A percentile compares a stretch with the other conserved stretches of the same genome.
Conservation (phyloP, 192 early-diverging fungal species). For the Coemansia sp. region DNA sequence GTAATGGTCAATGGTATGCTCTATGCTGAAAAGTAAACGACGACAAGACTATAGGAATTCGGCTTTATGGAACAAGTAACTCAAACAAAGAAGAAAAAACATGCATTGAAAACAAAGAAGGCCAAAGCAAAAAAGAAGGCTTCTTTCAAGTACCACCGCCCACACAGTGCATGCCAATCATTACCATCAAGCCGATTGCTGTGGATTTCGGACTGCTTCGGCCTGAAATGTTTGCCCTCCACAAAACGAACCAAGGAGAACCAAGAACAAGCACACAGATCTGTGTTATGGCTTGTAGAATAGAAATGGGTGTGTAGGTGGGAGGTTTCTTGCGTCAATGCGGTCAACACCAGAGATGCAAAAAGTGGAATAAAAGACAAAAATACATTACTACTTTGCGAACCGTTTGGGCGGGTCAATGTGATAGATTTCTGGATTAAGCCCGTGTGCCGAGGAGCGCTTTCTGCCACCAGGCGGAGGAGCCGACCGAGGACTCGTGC, state of each 20-base stretch:
- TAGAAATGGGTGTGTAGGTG: not conserved
- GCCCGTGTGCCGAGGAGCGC: conserved; percentile 22
- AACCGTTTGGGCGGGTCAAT: conserved; percentile 39
- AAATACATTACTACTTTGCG: not conserved
- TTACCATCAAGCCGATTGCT: no score
- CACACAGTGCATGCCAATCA: no score
- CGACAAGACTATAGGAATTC: not conserved
- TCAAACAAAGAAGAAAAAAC: not conserved
- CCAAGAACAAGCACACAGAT: no score
- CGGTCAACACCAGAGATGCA: not conserved
- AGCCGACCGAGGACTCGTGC: conserved; percentile 31
- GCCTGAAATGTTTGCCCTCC: no score
- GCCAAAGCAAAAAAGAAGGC: not conserved
- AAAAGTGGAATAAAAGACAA: not conserved
- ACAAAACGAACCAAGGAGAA: no score
- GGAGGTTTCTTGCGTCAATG: not conserved
- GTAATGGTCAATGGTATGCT: not conserved
- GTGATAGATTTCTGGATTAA: conserved; percentile 37
- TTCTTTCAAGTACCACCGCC: not conserved
- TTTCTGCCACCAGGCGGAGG: conserved; percentile 18
- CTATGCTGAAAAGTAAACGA: conserved; percentile 1
- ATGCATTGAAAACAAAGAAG: not conserved
- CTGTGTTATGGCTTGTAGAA: no score
- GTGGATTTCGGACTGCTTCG: no score
- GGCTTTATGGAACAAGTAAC: not conserved